Evolutionary conservation across 441 rosid species (phyloP).

Genomic region (Melastoma candidum): DNA sequence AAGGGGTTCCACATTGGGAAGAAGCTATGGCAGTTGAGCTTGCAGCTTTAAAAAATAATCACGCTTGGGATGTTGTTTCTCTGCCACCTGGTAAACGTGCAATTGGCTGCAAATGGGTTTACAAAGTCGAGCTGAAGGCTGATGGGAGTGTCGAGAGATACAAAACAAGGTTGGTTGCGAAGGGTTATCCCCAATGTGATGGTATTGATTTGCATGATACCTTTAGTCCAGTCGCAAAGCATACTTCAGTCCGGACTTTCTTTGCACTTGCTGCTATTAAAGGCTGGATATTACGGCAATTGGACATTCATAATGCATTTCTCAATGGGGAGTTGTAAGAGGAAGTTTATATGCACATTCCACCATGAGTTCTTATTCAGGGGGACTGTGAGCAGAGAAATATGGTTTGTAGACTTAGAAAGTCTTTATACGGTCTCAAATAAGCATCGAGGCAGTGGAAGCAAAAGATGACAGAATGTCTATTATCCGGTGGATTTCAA

Average conservation of each 20-base stretch:
- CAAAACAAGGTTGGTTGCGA: not conserved
- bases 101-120: not conserved
- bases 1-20: too few relatives aligned
- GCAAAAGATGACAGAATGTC: not conserved
- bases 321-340: too few relatives aligned
- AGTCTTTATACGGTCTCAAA: not conserved
- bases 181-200: too few relatives aligned
- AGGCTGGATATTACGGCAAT: too few relatives aligned
- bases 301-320: too few relatives aligned
- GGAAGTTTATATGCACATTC: too few relatives aligned
- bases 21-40: not conserved
- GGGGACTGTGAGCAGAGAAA: not conserved
- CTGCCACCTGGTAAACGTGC: not conserved
- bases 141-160: not conserved
- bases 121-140: not conserved
- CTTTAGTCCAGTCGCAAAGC: too few relatives aligned
- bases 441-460: not conserved
- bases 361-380: not conserved
- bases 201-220: too few relatives aligned
- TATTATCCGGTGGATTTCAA: not conserved
- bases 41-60: not conserved
- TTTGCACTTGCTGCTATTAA: too few relatives aligned
- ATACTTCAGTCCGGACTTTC: too few relatives aligned
- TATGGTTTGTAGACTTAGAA: not conserved
- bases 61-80: not conserved